phyloP scores from a whole-genome alignment of 73 alveolate genomes.

The Paramecium biaurelia region DNA sequence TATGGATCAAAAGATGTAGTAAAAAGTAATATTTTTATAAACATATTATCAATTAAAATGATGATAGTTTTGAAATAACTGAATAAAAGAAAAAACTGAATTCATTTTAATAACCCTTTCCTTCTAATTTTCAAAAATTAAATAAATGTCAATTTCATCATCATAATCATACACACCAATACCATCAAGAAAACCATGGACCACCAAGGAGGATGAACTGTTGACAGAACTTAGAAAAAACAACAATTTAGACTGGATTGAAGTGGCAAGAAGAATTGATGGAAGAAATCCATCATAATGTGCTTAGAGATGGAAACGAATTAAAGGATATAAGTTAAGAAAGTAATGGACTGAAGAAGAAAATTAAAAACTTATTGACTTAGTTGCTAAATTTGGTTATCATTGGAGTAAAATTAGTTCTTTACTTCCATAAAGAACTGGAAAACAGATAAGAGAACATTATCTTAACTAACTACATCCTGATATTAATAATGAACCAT shows the following conservation, averaged over 20 bases:
- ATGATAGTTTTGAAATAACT: conserved; percentile 13
- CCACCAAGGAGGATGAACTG: conserved; percentile 51
- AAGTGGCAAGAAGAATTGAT: conserved; percentile 55
- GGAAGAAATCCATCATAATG: conserved; percentile 65
- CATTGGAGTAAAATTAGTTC: conserved; percentile 59
- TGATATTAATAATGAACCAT: conserved; percentile 52
- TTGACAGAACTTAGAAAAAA: conserved; percentile 14
- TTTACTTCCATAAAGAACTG: conserved; percentile 46
- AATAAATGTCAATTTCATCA: not conserved
- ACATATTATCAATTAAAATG: not conserved
- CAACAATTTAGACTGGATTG: conserved; percentile 54
- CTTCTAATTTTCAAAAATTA: not conserved
- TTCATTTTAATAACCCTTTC: not conserved
- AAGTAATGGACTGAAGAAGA: conserved; percentile 64
- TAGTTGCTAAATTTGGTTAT: conserved; percentile 49
- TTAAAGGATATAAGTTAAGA: conserved; percentile 55
- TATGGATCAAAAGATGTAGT: not conserved
- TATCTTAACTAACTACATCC: conserved; percentile 56
- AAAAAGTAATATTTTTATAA: not conserved
- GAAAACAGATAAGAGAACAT: conserved; percentile 60
- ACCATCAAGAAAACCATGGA: conserved; percentile 62
- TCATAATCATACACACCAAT: not conserved
- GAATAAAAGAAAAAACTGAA: conserved; percentile 44
- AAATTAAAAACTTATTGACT: not conserved
- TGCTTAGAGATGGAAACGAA: conserved; percentile 65